Percentiles rank a stretch among this genome's conserved stretches.
Conservation (phyloP, 805 yeast genomes). For the Cyberlindnera maritima region DNA sequence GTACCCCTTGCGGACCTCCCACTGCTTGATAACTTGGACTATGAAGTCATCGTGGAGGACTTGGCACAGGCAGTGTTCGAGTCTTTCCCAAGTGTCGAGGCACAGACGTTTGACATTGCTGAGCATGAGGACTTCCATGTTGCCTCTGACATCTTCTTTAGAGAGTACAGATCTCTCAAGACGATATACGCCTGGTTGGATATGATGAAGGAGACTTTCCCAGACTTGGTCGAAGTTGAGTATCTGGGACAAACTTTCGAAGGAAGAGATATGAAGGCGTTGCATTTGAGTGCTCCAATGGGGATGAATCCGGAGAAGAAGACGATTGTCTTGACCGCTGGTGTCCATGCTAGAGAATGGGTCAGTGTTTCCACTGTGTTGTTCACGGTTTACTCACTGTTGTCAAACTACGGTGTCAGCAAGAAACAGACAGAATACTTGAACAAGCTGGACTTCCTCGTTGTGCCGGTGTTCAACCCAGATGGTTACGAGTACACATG, state of each 20-base stretch:
- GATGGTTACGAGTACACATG: slow-evolving; percentile 89
- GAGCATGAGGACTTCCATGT: slow-evolving; percentile 13
- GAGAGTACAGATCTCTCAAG: slow-evolving; percentile 62
- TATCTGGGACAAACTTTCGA: slow-evolving; percentile 74
- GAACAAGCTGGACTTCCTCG: slow-evolving; percentile 62
- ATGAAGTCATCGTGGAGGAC: slow-evolving; percentile 49
- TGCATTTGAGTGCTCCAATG: slow-evolving; percentile 56
- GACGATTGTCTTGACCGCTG: slow-evolving; percentile 77
- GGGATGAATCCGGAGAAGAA: slow-evolving; percentile 43
- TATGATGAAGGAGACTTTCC: slow-evolving; percentile 55
- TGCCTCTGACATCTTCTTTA: slow-evolving; percentile 58
- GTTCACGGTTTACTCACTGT: slow-evolving; percentile 48
- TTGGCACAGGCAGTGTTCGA: slow-evolving; percentile 55
- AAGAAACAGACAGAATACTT: slow-evolving; percentile 45
- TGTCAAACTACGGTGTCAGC: slow-evolving; percentile 42
- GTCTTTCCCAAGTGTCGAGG: slow-evolving; percentile 41
- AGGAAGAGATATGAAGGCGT: slow-evolving; percentile 65
- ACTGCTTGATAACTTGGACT: background rate
- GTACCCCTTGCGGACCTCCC: slow-evolving; percentile 16
- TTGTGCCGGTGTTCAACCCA: slow-evolving; percentile 84
- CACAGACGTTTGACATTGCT: slow-evolving; percentile 8
- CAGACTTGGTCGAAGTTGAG: slow-evolving; percentile 60
- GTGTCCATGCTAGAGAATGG: slow-evolving; percentile 92
- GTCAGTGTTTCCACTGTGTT: slow-evolving; percentile 68
- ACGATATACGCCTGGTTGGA: slow-evolving; percentile 75